Percentiles rank a stretch among this genome's conserved stretches.
Conservation (phyloP, 345 rosid genomes). For the Pugionium cornutum region DNA sequence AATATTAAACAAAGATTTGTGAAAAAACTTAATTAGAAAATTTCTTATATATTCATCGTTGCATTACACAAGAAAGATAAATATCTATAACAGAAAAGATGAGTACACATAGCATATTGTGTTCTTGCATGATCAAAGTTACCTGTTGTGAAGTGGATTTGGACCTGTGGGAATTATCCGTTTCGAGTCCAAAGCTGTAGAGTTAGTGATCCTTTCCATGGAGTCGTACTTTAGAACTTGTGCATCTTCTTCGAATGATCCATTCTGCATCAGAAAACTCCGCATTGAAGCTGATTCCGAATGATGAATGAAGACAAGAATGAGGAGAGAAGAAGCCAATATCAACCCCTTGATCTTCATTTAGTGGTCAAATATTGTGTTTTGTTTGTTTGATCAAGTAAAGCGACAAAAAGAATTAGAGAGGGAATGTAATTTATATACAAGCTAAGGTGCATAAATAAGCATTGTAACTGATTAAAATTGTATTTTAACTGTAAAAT, state of each 20-base stretch:
- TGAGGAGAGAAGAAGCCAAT: conserved; percentile 33
- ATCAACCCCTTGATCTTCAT: conserved; percentile 35
- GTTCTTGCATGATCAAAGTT: conserved; percentile 18
- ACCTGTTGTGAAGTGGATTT: conserved; percentile 42
- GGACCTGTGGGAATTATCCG: conserved; percentile 42
- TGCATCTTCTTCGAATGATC: conserved; percentile 22
- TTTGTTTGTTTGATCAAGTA: conserved; percentile 27
- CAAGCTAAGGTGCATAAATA: conserved; percentile 18
- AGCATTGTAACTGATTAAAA: conserved; percentile 2
- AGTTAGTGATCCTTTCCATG: conserved; percentile 17
- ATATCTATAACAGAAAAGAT: background rate
- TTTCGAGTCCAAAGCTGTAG: conserved; percentile 26
- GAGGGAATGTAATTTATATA: conserved; percentile 24
- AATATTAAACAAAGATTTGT: conserved; percentile 8
- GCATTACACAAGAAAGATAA: conserved; percentile 22
- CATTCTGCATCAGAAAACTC: conserved; percentile 31
- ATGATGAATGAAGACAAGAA: conserved; percentile 28
- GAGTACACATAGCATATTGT: conserved; percentile 18
- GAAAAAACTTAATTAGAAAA: background rate
- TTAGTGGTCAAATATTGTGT: conserved; percentile 8
- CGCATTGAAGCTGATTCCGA: conserved; percentile 36
- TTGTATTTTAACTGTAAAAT: background rate
- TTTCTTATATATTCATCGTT: conserved; percentile 16
- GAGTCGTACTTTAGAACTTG: conserved; percentile 5
- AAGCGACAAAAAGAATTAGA: conserved; percentile 39